Evolutionary conservation across 2,329 filamentous ascomycete species (phyloP).

Genomic region (Calonectria montana): DNA sequence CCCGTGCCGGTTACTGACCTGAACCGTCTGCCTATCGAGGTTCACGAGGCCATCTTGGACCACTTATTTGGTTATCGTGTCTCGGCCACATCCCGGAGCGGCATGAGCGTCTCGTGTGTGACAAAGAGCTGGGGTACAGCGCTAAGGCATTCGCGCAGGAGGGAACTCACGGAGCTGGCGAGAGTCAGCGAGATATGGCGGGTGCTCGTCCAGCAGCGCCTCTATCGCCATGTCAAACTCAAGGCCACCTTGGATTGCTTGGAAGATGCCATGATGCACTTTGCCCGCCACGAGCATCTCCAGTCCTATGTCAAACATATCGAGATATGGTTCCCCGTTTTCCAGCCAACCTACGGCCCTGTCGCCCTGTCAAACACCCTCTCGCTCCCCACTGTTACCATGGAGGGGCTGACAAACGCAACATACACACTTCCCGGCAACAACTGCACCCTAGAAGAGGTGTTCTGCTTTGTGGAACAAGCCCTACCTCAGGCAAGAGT

Average conservation of each 20-base stretch:
- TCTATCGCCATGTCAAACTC: conserved; percentile 81
- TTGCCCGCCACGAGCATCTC: conserved; percentile 68
- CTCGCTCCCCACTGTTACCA: conserved; percentile 63
- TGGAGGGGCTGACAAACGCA: conserved; percentile 66
- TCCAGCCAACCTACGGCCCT: conserved; percentile 66
- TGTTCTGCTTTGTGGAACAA: conserved; percentile 71
- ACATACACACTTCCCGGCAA: conserved; percentile 70
- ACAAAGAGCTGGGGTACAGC: conserved; percentile 72
- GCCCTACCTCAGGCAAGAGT: conserved; percentile 72
- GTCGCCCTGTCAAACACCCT: conserved; percentile 56
- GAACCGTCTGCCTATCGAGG: conserved; percentile 72
- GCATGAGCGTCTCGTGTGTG: conserved; percentile 63
- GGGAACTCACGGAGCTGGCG: conserved; percentile 74
- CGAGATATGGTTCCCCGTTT: conserved; percentile 83
- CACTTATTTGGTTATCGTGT: conserved; percentile 77
- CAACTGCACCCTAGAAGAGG: conserved; percentile 77
- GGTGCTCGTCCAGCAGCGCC: conserved; percentile 74
- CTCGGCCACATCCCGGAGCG: conserved; percentile 68
- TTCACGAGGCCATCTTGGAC: conserved; percentile 78
- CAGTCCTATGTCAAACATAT: conserved; percentile 75
- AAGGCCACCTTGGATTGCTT: conserved; percentile 76
- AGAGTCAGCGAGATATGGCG: conserved; percentile 74
- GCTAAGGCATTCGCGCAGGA: conserved; percentile 74
- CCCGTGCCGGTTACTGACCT: conserved; percentile 50
- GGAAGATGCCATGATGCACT: conserved; percentile 70